Evolutionary conservation across 1,284 basidiomycete species (phyloP).

Genomic region (Coriolopsis trogii): DNA sequence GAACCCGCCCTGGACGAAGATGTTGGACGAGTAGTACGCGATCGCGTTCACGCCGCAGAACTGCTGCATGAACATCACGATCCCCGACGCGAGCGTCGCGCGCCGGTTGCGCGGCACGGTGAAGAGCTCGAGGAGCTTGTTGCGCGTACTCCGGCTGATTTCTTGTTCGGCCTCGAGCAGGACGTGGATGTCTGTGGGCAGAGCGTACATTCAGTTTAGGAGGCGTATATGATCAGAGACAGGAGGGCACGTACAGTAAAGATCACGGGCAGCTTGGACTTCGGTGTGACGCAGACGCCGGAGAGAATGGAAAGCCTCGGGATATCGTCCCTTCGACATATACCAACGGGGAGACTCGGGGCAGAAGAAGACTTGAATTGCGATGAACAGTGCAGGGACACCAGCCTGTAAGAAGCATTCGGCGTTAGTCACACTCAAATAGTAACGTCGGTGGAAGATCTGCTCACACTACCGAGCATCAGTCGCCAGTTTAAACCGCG

Average conservation of each 20-base stretch:
- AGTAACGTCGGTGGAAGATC: not conserved
- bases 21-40: constrained; percentile 63
- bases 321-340: constrained; percentile 68
- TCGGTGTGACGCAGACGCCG: constrained; percentile 63
- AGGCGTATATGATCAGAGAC: not conserved
- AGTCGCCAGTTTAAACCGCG: constrained; percentile 69
- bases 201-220: too few relatives aligned
- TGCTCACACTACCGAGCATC: constrained; percentile 58
- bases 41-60: constrained; percentile 72
- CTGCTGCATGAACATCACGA: constrained; percentile 76
- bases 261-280: constrained; percentile 77
- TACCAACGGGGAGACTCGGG: constrained; percentile 76
- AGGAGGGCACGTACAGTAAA: constrained; percentile 44
- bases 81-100: constrained; percentile 67
- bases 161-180: constrained; percentile 66
- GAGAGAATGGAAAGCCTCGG: constrained; percentile 67
- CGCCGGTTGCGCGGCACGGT: constrained; percentile 74
- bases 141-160: constrained; percentile 46
- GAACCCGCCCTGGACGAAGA: constrained; percentile 61
- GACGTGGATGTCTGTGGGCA: constrained; percentile 56
- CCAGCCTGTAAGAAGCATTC: constrained; percentile 46
- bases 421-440: not conserved
- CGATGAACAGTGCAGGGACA: constrained; percentile 62
- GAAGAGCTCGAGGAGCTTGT: constrained; percentile 68
- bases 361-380: constrained; percentile 56